phyloP scores from a whole-genome alignment of 2,329 filamentous ascomycete species.

The Pyrenophora tritici-repentis region DNA sequence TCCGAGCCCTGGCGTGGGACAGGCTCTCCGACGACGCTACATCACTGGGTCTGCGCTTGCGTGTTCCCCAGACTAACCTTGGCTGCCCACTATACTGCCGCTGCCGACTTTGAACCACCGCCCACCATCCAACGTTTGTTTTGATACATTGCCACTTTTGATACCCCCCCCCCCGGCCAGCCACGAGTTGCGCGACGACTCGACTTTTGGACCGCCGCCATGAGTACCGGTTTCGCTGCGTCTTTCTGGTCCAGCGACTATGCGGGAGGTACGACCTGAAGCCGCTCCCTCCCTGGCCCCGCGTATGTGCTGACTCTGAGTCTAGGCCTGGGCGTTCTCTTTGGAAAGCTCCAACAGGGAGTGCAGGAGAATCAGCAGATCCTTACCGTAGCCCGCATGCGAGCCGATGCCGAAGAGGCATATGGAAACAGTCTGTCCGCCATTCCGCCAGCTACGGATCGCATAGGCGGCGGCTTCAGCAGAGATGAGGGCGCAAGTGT shows the following conservation, averaged over 20 bases:
- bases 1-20: background rate
- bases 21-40: background rate
- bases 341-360: constrained; percentile 95
- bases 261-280: constrained; percentile 77
- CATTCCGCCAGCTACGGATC: constrained; percentile 82
- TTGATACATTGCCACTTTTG: constrained; percentile 1
- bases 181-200: constrained; percentile 17
- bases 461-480: constrained; percentile 79
- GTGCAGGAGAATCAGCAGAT: constrained; percentile 94
- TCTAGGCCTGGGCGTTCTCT: constrained; percentile 84
- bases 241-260: constrained; percentile 99
- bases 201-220: constrained; percentile 24
- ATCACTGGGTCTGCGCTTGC: constrained; percentile 23
- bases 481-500: constrained; percentile 95
- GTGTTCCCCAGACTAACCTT: constrained; percentile 33
- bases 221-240: constrained; percentile 72
- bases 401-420: constrained; percentile 90
- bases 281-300: constrained; percentile 7
- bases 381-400: constrained; percentile 86
- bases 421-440: constrained; percentile 82
- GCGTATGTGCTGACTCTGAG: constrained; percentile 27
- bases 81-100: constrained; percentile 24
- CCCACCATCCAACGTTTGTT: constrained; percentile 7
- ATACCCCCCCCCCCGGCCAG: constrained; percentile 13
- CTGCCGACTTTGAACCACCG: constrained; percentile 22